A percentile compares a stretch with the other conserved stretches of the same genome.
Evolutionary conservation across 176 grass and related monocot species (phyloP).

Genomic region (Lolium perenne): DNA sequence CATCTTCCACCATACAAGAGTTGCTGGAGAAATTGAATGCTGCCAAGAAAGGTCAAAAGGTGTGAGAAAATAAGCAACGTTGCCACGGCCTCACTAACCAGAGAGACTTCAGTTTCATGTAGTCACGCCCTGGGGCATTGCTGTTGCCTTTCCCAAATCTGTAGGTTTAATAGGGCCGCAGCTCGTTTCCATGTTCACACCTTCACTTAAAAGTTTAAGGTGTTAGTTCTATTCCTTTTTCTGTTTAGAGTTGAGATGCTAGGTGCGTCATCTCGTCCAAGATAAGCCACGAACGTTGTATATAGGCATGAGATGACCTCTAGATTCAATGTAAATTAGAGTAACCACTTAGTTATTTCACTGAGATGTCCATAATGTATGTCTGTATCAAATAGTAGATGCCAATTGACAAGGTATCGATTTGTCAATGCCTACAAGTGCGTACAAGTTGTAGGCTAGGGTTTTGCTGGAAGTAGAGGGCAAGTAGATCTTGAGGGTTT

Average conservation of each 20-base stretch:
- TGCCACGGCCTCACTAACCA: conserved; percentile 3
- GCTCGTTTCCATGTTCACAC: neutral
- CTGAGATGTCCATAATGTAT: neutral
- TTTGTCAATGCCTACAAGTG: too few species aligned
- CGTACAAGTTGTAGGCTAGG: too few species aligned
- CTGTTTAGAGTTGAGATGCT: conserved; percentile 17
- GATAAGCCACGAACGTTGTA: neutral
- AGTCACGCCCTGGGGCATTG: conserved; percentile 1
- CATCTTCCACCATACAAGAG: conserved; percentile 70
- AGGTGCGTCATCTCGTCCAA: neutral
- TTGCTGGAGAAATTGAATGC: conserved; percentile 63
- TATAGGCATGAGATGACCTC: conserved; percentile 35
- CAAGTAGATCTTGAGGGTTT: too few species aligned
- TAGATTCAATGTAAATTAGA: conserved; percentile 2
- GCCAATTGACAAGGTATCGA: too few species aligned
- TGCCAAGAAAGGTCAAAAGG: conserved; percentile 54
- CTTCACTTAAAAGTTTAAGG: conserved; percentile 15
- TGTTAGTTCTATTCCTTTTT: neutral
- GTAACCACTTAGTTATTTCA: neutral
- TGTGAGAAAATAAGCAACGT: conserved; percentile 38
- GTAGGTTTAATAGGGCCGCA: neutral
- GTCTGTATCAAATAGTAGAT: neutral
- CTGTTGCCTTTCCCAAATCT: conserved; percentile 6
- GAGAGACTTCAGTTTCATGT: neutral
- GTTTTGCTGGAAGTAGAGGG: too few species aligned